Base-by-base conservation (phyloP, 2,329 filamentous ascomycete genomes). In the Amauroascus verrucosus region DNA sequence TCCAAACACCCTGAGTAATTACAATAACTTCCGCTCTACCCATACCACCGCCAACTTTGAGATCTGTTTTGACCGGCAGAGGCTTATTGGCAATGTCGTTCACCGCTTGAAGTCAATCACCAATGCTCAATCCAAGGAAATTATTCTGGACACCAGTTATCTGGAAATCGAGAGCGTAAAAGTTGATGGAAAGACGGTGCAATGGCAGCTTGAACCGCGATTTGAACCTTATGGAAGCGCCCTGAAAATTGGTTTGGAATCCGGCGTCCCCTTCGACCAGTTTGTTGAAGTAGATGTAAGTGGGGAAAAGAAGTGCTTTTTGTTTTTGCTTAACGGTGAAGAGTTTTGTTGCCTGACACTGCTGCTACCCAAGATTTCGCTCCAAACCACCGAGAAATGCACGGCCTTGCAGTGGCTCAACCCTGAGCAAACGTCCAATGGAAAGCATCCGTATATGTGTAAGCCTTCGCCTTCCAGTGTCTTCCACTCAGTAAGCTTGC, bases 361-460 rank as follows among this genome's bases (percentile, higher is more conserved):
- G 20, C 33, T 26, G 13, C n/a, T 6, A 8, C 33, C 9, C 14
- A 37, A 82, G 67, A 87, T 94, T 57, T 74, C 79, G 22, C 70
- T 96, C 28, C 78, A 86, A 61, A 97, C 93, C 4, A 97, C 93
- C 1, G 79, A 85, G 49, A 80, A 86, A 63, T 96, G 91, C 70
- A 95, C 90, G 9, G 91, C 91, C 8, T 76, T 98, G 57, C 91
- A 97, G 71, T 98, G 93, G 91, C 79, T 98, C 69, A 90, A 86
- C 0, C 88, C 89, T 1, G 85, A 85, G 30, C 93, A 97, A 73
- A 97, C 93, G 0, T 88, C 87, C 55, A 96, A 95, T 78, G 90
- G 89, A 75, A 93, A 89, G 70, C 86, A 94, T 61, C 91, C 91
- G 1, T 97, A 96, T 71, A 91, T 97, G 83, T 97, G 73, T 75